These are phyloP conservation scores for Sporobolomyces phaffii DNA, from an alignment of 768 basidiomycete species.

Conservation along the genomic window DNA sequence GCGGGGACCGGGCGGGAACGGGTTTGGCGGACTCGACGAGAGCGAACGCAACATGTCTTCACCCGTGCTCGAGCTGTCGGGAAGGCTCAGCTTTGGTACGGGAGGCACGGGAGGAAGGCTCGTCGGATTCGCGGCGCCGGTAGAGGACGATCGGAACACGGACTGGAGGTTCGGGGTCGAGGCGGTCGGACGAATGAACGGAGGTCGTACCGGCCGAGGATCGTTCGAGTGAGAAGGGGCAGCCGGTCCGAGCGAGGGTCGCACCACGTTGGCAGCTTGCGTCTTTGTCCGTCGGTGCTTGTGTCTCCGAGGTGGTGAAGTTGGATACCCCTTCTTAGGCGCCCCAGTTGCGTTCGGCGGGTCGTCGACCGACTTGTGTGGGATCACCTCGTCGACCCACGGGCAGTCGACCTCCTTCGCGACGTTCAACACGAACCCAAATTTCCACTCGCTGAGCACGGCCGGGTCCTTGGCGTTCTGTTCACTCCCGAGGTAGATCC, in stretches of 20 bases:
- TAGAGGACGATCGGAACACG: constrained; percentile 12
- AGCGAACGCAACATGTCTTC: constrained; percentile 21
- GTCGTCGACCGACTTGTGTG: no score
- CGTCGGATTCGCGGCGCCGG: background rate
- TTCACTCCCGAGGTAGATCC: constrained; percentile 83
- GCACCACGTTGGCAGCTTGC: background rate
- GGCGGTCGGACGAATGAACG: constrained; percentile 57
- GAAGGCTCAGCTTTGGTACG: background rate
- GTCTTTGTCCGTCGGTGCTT: constrained; percentile 25
- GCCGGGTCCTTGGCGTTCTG: constrained; percentile 77
- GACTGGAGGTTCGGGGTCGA: constrained; percentile 62
- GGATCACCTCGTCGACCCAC: constrained; percentile 33
- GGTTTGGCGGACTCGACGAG: constrained; percentile 4
- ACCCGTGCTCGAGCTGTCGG: constrained; percentile 36
- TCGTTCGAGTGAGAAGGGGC: background rate
- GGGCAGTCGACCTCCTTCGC: constrained; percentile 70
- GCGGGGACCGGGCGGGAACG: constrained; percentile 37
- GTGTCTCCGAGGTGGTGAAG: constrained; percentile 50
- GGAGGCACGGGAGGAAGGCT: constrained; percentile 13
- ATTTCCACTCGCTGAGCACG: constrained; percentile 62
- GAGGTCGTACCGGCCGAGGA: constrained; percentile 41
- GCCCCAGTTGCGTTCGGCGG: background rate
- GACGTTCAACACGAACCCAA: constrained; percentile 78
- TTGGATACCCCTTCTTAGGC: constrained; percentile 49
- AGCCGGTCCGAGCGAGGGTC: background rate